phyloP scores from a whole-genome alignment of 106 monocot species.

The Acanthochlamys bracteata region DNA sequence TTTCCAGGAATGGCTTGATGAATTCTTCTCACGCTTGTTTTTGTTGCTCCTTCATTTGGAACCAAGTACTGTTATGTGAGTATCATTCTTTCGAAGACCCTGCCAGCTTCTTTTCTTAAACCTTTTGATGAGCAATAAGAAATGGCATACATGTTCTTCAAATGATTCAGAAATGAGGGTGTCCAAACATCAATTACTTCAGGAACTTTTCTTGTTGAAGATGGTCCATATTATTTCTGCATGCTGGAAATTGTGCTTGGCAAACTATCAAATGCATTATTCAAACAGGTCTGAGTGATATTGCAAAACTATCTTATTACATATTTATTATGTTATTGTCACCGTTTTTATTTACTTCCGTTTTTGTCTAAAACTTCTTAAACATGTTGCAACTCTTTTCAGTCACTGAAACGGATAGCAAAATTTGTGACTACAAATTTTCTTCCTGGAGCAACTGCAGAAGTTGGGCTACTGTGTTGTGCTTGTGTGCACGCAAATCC shows the following conservation, averaged over 20 bases:
- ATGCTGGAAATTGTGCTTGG: constrained; percentile 92
- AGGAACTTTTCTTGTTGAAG: constrained; percentile 91
- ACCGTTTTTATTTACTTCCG: neutral
- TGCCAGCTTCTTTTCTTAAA: constrained; percentile 1
- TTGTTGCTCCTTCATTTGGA: constrained; percentile 93
- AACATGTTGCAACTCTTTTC: constrained; percentile 24
- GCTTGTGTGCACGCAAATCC: constrained; percentile 85
- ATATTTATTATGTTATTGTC: no score
- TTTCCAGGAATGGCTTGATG: constrained; percentile 95
- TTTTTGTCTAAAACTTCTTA: constrained; percentile 2
- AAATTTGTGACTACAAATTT: constrained; percentile 86
- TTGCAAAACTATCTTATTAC: no score
- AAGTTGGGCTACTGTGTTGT: constrained; percentile 94
- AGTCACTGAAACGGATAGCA: constrained; percentile 80
- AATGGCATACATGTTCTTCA: neutral
- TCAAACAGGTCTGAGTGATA: constrained; percentile 52
- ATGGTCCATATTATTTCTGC: constrained; percentile 70
- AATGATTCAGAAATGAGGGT: constrained; percentile 54
- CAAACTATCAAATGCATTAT: constrained; percentile 72
- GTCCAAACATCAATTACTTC: constrained; percentile 46
- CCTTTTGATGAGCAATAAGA: neutral
- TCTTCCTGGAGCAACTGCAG: constrained; percentile 89
- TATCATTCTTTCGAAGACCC: constrained; percentile 1
- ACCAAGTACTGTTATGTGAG: constrained; percentile 63
- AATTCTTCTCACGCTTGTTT: constrained; percentile 89